These are phyloP conservation scores for Zychaea mexicana DNA, from an alignment of 371 early-diverging fungal species.

Conservation along the genomic window DNA sequence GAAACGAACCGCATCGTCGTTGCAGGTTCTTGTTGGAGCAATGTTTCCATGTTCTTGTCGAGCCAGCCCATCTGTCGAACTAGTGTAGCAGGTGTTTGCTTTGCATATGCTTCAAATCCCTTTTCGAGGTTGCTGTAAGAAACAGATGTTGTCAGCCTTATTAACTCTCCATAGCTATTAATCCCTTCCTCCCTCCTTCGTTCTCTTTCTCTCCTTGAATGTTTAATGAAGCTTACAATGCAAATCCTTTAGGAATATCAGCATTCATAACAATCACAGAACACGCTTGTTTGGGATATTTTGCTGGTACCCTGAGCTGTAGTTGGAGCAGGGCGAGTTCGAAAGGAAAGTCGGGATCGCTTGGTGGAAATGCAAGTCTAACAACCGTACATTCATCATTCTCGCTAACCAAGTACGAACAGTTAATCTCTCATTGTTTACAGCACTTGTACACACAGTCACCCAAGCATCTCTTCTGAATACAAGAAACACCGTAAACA, in stretches of 20 bases:
- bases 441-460: too few species aligned
- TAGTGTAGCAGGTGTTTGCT: conserved; percentile 31
- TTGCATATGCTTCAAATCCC: conserved; percentile 40
- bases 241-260: conserved; percentile 68
- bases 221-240: conserved; percentile 36
- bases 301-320: conserved; percentile 50
- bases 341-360: conserved; percentile 80
- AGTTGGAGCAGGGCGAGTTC: conserved; percentile 64
- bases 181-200: too few species aligned
- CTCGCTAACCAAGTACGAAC: too few species aligned
- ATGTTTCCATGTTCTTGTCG: conserved; percentile 56
- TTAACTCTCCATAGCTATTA: not conserved
- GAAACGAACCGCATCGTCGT: conserved; percentile 57
- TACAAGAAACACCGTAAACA: not conserved
- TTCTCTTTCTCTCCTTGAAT: too few species aligned
- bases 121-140: conserved; percentile 43
- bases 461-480: too few species aligned
- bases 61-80: conserved; percentile 62
- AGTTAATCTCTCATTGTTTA: too few species aligned
- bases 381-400: conserved; percentile 26
- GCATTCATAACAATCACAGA: conserved; percentile 57
- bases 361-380: conserved; percentile 54
- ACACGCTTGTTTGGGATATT: conserved; percentile 44
- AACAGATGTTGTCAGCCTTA: not conserved
- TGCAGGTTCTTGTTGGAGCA: conserved; percentile 60